A percentile compares a stretch with the other conserved stretches of the same genome.
These are phyloP conservation scores for Coix lacrymajobi DNA, from an alignment of 176 grass and related monocot genomes.

Conservation along the genomic window DNA sequence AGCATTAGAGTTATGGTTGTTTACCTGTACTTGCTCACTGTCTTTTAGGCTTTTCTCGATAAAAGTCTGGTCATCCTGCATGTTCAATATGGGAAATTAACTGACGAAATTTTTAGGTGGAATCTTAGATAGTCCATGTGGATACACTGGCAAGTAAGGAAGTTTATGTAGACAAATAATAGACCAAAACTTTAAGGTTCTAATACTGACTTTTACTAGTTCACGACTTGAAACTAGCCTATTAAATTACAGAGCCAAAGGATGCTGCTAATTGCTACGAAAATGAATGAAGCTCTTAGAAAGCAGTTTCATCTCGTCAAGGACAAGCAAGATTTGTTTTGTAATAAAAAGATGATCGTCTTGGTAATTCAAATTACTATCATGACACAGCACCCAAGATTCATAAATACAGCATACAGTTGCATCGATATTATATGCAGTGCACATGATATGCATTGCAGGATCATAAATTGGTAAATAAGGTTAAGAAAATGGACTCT, in stretches of 20 bases:
- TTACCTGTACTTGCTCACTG: conserved; percentile 89
- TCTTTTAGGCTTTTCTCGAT: conserved; percentile 76
- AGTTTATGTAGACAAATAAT: neutral
- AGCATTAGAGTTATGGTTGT: neutral
- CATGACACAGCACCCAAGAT: neutral
- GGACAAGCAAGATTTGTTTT: neutral
- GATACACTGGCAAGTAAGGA: neutral
- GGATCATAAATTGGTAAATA: neutral
- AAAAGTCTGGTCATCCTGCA: conserved; percentile 68
- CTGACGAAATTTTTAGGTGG: neutral
- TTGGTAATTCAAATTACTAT: neutral
- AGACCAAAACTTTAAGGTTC: neutral
- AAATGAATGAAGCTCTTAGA: neutral
- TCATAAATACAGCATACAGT: neutral
- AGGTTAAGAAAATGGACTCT: conserved; percentile 11
- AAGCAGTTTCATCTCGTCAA: neutral
- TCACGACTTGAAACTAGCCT: neutral
- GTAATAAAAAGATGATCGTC: neutral
- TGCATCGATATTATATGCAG: neutral
- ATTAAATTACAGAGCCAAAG: neutral
- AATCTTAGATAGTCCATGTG: neutral
- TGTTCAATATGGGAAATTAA: conserved; percentile 7
- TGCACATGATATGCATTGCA: neutral
- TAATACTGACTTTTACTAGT: neutral
- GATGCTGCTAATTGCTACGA: neutral